These are phyloP conservation scores for Centrapalus pauciflorus DNA, from an alignment of 129 eudicot species.

Conservation along the genomic window DNA sequence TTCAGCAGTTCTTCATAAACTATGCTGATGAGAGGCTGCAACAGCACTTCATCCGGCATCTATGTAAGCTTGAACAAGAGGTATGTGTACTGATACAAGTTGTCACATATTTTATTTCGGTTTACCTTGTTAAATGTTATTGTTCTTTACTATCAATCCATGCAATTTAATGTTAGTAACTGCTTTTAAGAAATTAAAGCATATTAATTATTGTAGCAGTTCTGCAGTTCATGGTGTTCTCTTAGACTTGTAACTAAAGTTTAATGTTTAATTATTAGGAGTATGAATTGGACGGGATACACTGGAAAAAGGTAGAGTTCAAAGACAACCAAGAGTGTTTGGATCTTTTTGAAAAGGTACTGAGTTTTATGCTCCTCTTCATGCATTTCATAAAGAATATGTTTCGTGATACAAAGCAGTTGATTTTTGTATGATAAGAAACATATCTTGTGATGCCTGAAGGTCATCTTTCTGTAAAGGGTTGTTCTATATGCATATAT, in stretches of 20 bases:
- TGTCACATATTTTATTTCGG: neutral
- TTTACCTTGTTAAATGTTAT: neutral
- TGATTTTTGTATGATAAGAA: neutral
- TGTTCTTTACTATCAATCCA: neutral
- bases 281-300: conserved; percentile 83
- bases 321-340: conserved; percentile 89
- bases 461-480: neutral
- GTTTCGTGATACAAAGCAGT: neutral
- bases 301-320: conserved; percentile 79
- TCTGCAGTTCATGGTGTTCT: no score
- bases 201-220: no score
- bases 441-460: neutral
- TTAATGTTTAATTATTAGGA: conserved; percentile 59
- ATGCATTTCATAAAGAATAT: neutral
- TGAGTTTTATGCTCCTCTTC: neutral
- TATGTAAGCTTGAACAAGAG: conserved; percentile 93
- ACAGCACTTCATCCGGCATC: conserved; percentile 80
- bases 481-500: no score
- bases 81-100: conserved; percentile 17
- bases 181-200: neutral
- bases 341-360: conserved; percentile 92
- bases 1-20: conserved; percentile 86
- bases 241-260: neutral
- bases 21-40: conserved; percentile 97
- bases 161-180: neutral